These are phyloP conservation scores for Hortiboletus rubellus DNA, from an alignment of 1,284 basidiomycete genomes.

Conservation along the genomic window DNA sequence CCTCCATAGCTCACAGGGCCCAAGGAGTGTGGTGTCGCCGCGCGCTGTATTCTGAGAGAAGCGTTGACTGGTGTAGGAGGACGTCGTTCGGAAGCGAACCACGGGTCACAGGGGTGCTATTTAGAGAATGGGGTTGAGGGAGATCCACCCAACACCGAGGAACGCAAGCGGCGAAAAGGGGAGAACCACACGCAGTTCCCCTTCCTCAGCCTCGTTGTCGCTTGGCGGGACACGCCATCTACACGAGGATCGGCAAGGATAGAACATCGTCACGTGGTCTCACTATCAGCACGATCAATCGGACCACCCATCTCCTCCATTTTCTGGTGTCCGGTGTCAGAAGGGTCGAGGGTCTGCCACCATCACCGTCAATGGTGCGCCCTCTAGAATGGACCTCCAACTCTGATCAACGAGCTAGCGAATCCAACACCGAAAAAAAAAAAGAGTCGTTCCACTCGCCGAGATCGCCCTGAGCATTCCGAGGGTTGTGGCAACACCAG, in stretches of 20 bases:
- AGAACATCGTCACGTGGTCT: too few relatives aligned
- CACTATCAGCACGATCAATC: conserved; percentile 13
- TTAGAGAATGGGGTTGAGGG: not conserved
- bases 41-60: not conserved
- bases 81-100: not conserved
- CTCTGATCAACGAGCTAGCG: not conserved
- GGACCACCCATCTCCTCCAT: not conserved
- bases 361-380: too few relatives aligned
- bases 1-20: not conserved
- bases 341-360: conserved; percentile 6
- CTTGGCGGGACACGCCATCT: not conserved
- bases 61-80: not conserved
- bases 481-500: not conserved
- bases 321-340: not conserved
- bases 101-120: not conserved
- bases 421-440: not conserved
- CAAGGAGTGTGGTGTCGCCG: not conserved
- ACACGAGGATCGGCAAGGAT: too few relatives aligned
- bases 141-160: not conserved
- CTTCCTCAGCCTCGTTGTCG: not conserved
- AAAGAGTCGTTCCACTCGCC: not conserved
- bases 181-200: too few relatives aligned
- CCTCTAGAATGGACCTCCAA: not conserved
- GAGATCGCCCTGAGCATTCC: conserved; percentile 6
- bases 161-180: not conserved